Conservation (phyloP, 179 eudicot species). For the Heliamphora pulchella region DNA sequence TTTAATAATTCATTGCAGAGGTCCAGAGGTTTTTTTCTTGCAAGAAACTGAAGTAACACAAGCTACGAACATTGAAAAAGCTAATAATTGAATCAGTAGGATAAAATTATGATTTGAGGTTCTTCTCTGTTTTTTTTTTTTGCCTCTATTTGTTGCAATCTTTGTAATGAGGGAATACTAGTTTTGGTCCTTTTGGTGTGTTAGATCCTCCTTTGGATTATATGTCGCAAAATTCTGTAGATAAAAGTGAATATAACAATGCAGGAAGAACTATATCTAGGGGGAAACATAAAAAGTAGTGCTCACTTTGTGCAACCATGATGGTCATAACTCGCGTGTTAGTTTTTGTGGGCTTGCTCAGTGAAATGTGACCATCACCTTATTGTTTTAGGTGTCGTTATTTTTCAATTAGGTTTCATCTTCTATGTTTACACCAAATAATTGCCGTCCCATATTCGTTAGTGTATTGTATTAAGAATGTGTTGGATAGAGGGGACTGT, state of each 20-base stretch:
- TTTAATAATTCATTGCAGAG: background rate
- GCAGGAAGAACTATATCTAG: background rate
- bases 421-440: background rate
- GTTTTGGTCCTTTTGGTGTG: background rate
- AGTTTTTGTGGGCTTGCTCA: background rate
- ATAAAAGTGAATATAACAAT: background rate
- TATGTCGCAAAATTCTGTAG: background rate
- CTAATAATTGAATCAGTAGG: background rate
- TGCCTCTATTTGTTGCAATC: background rate
- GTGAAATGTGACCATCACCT: background rate
- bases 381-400: background rate
- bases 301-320: background rate
- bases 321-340: background rate
- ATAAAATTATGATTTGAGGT: background rate
- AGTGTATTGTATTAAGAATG: background rate
- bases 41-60: background rate
- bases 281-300: no score
- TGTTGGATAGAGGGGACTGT: background rate
- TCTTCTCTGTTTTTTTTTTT: background rate
- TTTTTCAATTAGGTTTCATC: background rate
- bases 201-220: background rate
- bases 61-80: background rate
- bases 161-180: background rate
- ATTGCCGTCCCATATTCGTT: no score
- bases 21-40: slow-evolving; percentile 1